Conservation (phyloP, 306 rosid species). For the Alnus glutinosa region DNA sequence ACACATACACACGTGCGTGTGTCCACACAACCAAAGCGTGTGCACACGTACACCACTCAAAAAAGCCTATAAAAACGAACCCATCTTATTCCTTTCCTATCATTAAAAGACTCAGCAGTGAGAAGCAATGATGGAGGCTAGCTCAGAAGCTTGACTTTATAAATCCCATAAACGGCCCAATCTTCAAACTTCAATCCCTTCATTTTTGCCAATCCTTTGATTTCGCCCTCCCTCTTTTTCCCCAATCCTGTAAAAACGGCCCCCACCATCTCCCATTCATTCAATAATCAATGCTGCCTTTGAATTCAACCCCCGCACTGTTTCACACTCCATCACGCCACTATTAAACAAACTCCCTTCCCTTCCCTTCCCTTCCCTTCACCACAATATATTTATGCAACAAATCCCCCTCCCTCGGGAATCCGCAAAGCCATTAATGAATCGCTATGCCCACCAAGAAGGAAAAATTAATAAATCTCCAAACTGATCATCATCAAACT, state of each 20-base stretch:
- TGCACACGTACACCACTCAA: slow-evolving; percentile 39
- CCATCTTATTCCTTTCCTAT: slow-evolving; percentile 27
- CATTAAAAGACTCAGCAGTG: slow-evolving; percentile 33
- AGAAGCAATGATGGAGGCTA: slow-evolving; percentile 42
- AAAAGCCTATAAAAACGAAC: slow-evolving; percentile 42
- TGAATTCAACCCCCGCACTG: slow-evolving; percentile 53
- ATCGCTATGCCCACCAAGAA: slow-evolving; percentile 58
- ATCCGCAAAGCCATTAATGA: slow-evolving; percentile 80
- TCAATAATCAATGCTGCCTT: slow-evolving; percentile 51
- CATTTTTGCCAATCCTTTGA: slow-evolving; percentile 24
- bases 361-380: slow-evolving; percentile 2
- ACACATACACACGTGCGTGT: slow-evolving; percentile 42
- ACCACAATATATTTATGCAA: slow-evolving; percentile 32
- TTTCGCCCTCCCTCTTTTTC: background rate
- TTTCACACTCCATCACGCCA: slow-evolving; percentile 56
- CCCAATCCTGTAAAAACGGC: slow-evolving; percentile 29
- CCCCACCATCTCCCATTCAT: slow-evolving; percentile 48
- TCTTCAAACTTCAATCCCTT: slow-evolving; percentile 27
- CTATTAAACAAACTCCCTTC: slow-evolving; percentile 26
- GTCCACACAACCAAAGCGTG: slow-evolving; percentile 35
- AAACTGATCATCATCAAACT: slow-evolving; percentile 52
- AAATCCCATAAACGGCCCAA: slow-evolving; percentile 40
- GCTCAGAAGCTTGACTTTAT: slow-evolving; percentile 44
- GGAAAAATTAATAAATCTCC: slow-evolving; percentile 37
- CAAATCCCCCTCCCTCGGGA: slow-evolving; percentile 70